Evolutionary conservation across 345 rosid species (phyloP).

Genomic region (Combretum micranthum): DNA sequence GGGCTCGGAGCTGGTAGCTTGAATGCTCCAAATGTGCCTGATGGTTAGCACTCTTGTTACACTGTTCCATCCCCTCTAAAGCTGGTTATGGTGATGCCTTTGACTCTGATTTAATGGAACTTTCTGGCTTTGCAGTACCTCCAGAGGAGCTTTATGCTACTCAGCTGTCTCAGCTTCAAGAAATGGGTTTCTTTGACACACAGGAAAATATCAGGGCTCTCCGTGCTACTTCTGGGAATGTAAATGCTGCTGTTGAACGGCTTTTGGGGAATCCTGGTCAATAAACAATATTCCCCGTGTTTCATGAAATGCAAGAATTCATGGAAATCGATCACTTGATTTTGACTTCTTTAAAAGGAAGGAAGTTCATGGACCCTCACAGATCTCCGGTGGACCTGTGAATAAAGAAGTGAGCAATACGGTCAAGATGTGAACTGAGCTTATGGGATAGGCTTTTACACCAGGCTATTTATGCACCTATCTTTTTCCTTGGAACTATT

Average conservation of each 20-base stretch:
- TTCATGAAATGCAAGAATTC: too few species aligned
- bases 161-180: slow-evolving; percentile 78
- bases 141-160: slow-evolving; percentile 87
- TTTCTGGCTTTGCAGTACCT: slow-evolving; percentile 41
- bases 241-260: slow-evolving; percentile 86
- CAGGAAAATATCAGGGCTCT: slow-evolving; percentile 84
- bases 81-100: too few species aligned
- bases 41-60: slow-evolving; percentile 36
- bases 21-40: slow-evolving; percentile 45
- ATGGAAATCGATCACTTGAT: too few species aligned
- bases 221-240: slow-evolving; percentile 72
- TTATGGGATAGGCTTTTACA: too few species aligned
- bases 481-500: too few species aligned
- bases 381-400: too few species aligned
- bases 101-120: not conserved
- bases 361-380: too few species aligned
- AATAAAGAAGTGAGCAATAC: too few species aligned
- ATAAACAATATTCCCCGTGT: not conserved
- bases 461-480: too few species aligned
- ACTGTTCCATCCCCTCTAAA: too few species aligned
- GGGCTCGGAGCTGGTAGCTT: slow-evolving; percentile 73
- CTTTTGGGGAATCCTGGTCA: slow-evolving; percentile 71
- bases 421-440: too few species aligned
- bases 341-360: too few species aligned
- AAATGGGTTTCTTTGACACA: slow-evolving; percentile 83